Evolutionary conservation across 228 moss, liverwort and hornwort species (phyloP).

Genomic region (Sphagnum fallax): DNA sequence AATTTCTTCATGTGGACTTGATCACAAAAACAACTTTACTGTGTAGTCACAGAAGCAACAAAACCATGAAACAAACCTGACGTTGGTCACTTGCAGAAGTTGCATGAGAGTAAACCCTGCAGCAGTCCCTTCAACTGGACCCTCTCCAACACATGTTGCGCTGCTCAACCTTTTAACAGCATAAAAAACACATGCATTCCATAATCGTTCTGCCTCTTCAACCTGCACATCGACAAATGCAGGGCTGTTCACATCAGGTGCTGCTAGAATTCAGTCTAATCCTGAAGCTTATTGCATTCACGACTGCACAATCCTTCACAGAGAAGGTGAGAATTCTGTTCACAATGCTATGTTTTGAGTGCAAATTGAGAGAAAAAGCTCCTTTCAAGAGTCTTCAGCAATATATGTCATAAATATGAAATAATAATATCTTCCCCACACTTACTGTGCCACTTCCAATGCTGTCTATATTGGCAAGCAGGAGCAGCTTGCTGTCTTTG

Average conservation of each 20-base stretch:
- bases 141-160: constrained; percentile 34
- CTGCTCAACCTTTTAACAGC: constrained; percentile 73
- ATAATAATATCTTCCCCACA: background rate
- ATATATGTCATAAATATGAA: too few species aligned
- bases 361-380: too few species aligned
- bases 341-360: too few species aligned
- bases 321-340: too few species aligned
- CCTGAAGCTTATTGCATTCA: too few species aligned
- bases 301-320: too few species aligned
- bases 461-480: constrained; percentile 55
- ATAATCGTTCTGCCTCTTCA: constrained; percentile 79
- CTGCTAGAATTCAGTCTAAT: too few species aligned
- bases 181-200: constrained; percentile 88
- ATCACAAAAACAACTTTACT: too few species aligned
- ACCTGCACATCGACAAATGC: constrained; percentile 19
- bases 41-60: background rate
- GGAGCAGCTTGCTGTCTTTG: constrained; percentile 55
- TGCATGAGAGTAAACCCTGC: constrained; percentile 80
- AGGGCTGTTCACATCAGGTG: too few species aligned
- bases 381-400: too few species aligned
- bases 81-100: constrained; percentile 72
- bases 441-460: constrained; percentile 75
- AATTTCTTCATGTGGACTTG: too few species aligned
- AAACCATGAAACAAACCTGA: constrained; percentile 39
- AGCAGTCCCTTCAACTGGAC: constrained; percentile 22